A percentile compares a stretch with the other conserved stretches of the same genome.
These are phyloP conservation scores for Claviceps sp. DNA, from an alignment of 2,329 filamentous ascomycete genomes.

Conservation along the genomic window DNA sequence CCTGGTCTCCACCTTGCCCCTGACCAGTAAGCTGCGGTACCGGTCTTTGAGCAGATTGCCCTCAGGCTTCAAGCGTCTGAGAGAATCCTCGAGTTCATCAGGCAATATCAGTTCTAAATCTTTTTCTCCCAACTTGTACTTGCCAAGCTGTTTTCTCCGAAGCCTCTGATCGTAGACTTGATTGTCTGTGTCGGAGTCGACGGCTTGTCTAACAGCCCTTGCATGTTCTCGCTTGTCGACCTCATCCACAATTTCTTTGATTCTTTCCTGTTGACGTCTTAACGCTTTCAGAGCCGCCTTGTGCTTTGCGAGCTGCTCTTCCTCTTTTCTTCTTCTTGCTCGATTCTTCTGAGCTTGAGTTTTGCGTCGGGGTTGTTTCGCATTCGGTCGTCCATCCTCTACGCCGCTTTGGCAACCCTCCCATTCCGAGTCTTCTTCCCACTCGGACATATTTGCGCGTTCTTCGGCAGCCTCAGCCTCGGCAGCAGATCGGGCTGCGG, in stretches of 20 bases:
- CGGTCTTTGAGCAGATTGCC: conserved; percentile 90
- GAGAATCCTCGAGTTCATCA: conserved; percentile 69
- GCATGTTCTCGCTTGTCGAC: conserved; percentile 43
- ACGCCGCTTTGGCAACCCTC: conserved; percentile 76
- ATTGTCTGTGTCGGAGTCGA: conserved; percentile 34
- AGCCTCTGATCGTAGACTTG: conserved; percentile 51
- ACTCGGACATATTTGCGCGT: conserved; percentile 51
- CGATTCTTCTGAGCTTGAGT: conserved; percentile 78
- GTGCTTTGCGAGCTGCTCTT: conserved; percentile 63
- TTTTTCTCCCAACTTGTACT: conserved; percentile 61
- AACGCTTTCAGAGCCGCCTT: conserved; percentile 62
- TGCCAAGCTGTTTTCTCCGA: conserved; percentile 61
- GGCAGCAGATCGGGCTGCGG: conserved; percentile 55
- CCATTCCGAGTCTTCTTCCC: conserved; percentile 85
- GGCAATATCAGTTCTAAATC: conserved; percentile 69
- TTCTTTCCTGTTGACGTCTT: conserved; percentile 55
- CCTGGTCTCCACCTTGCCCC: conserved; percentile 78
- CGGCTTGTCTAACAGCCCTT: conserved; percentile 27
- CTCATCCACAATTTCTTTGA: conserved; percentile 57
- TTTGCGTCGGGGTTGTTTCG: conserved; percentile 70
- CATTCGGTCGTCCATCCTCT: conserved; percentile 46
- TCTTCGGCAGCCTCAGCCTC: conserved; percentile 62
- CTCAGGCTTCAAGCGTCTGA: conserved; percentile 78
- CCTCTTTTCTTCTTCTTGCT: conserved; percentile 76
- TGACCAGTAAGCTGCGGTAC: conserved; percentile 76